A percentile compares a stretch with the other conserved stretches of the same genome.
These are phyloP conservation scores for Colletotrichum melonis DNA, from an alignment of 2,329 filamentous ascomycete genomes.

Conservation along the genomic window DNA sequence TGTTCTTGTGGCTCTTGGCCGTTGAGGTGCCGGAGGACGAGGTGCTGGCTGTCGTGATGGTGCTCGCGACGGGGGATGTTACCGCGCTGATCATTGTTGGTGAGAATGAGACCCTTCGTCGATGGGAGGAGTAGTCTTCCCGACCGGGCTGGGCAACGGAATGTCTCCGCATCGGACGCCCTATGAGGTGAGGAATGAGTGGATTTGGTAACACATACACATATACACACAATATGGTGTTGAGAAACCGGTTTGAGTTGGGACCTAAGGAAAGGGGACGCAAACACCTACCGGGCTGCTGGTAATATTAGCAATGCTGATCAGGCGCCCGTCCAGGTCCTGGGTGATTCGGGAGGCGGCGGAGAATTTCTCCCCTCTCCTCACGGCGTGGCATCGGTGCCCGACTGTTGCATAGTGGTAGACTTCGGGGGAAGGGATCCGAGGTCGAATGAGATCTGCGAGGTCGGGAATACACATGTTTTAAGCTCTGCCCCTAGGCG, in stretches of 20 bases:
- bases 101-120: slow-evolving; percentile 32
- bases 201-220: neutral
- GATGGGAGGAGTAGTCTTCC: slow-evolving; percentile 27
- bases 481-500: slow-evolving; percentile 28
- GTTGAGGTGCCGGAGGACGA: slow-evolving; percentile 15
- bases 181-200: neutral
- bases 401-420: neutral
- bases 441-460: slow-evolving; percentile 15
- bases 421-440: slow-evolving; percentile 7
- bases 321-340: neutral
- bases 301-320: neutral
- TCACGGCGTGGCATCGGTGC: slow-evolving; percentile 9
- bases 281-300: neutral
- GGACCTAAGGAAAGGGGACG: neutral
- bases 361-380: slow-evolving; percentile 10
- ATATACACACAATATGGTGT: neutral
- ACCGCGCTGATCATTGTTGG: slow-evolving; percentile 27
- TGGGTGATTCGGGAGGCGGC: neutral
- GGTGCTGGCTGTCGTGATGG: slow-evolving; percentile 19
- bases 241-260: neutral
- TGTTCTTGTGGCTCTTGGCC: slow-evolving; percentile 9
- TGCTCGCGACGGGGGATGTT: slow-evolving; percentile 18
- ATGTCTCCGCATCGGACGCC: slow-evolving; percentile 29
- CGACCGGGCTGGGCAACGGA: slow-evolving; percentile 28
- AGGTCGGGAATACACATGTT: slow-evolving; percentile 15